Conservation (phyloP, 1,139 yeast genomes). For the Protomyces inouyei region DNA sequence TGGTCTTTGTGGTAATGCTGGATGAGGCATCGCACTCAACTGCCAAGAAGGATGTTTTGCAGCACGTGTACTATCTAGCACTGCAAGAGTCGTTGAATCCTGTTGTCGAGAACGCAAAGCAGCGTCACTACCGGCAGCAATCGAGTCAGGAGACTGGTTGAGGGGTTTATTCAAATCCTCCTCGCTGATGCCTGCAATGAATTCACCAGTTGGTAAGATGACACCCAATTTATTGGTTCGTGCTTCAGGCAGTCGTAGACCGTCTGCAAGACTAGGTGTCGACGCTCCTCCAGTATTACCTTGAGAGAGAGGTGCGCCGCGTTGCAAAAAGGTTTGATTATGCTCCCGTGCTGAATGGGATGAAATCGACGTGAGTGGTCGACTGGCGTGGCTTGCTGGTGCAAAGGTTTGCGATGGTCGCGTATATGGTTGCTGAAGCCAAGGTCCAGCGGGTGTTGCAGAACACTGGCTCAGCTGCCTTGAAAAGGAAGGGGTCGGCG, state of each 20-base stretch:
- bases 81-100: neutral
- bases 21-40: neutral
- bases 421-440: neutral
- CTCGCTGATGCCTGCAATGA: neutral
- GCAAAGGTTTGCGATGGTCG: neutral
- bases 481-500: too few species aligned
- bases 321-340: neutral
- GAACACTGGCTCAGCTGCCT: neutral
- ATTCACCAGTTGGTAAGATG: neutral
- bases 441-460: neutral
- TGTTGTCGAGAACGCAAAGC: neutral
- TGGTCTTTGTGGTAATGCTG: neutral
- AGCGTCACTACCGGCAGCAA: neutral
- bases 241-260: neutral
- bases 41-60: neutral
- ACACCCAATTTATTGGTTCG: neutral
- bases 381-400: neutral
- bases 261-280: neutral
- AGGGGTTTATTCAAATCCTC: neutral
- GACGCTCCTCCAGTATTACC: neutral
- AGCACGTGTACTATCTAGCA: neutral
- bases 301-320: neutral
- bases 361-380: too few species aligned
- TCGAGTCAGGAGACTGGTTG: neutral
- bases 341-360: too few species aligned